Conservation (phyloP, 2,329 filamentous ascomycete genomes). For the Alternaria sp. region DNA sequence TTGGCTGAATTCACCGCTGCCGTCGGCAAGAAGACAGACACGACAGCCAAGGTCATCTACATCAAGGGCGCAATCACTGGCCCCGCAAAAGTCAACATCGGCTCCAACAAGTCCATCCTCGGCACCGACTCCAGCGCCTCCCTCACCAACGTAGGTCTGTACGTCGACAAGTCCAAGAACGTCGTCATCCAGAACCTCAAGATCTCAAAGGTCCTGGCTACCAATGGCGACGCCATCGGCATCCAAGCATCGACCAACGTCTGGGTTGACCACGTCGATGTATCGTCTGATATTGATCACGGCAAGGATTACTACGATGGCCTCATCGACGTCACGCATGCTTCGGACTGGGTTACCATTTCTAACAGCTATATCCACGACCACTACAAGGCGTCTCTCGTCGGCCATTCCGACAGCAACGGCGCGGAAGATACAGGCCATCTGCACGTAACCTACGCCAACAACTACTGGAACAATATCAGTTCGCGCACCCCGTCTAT, state of each 20-base stretch:
- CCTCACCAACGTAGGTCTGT: constrained; percentile 51
- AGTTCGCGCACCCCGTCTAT: constrained; percentile 70
- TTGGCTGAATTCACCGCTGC: constrained; percentile 51
- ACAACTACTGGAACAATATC: constrained; percentile 72
- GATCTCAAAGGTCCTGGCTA: constrained; percentile 57
- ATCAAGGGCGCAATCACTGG: background rate
- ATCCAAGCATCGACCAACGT: constrained; percentile 60
- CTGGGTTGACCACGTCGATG: constrained; percentile 74
- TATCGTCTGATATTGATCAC: constrained; percentile 66
- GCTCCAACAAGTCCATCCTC: constrained; percentile 61
- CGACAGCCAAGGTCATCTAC: constrained; percentile 15
- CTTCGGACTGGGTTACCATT: constrained; percentile 68
- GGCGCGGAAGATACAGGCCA: constrained; percentile 66
- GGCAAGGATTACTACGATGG: constrained; percentile 77
- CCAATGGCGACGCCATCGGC: constrained; percentile 61
- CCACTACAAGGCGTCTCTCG: constrained; percentile 67
- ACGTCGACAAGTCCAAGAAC: constrained; percentile 50
- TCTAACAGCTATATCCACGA: constrained; percentile 63
- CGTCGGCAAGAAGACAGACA: constrained; percentile 51
- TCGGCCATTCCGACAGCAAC: constrained; percentile 70
- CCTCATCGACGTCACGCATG: constrained; percentile 71
- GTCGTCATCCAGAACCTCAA: constrained; percentile 67
- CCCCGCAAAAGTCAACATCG: constrained; percentile 53
- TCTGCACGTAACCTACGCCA: constrained; percentile 70
- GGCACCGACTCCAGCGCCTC: constrained; percentile 60